Base-by-base conservation (phyloP, 805 yeast genomes). In the Wickerhamiella australiensis region DNA sequence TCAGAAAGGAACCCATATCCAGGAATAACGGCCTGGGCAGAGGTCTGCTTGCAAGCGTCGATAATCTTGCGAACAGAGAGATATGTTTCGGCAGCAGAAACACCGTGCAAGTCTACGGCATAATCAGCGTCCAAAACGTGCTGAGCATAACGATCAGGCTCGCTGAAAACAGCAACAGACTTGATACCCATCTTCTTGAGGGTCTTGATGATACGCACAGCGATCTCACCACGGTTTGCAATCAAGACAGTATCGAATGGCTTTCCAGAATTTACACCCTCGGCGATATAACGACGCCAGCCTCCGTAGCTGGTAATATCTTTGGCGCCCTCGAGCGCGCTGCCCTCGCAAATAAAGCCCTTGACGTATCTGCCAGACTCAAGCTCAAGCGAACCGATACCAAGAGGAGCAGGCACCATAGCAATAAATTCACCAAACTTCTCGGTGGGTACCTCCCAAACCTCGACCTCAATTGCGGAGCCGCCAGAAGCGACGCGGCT, bases 201-300 rank as follows among this genome's bases (percentile, higher is more conserved):
- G 17, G 98, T 88, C 62, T 77, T 82, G 61, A 90, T 86, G 58
- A 92, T 86, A 61, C 98, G 74, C 26, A 88, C 96, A 1, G 98
- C 96, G 60, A 90, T 90, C 68, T 90, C 98, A 64, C 97, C 97
- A 68, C 98, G 78, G 71, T 90, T 90, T 37, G 97, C 97, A 49
- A 90, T 92, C 50, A 90, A 73, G n/a, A 90, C 95, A 9, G 82
- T 75, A 18, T 79, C 72, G 67, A 87, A 86, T 1, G 94, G 92
- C 59, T 76, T 77, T 51, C 67, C 68, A 61, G 68, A 52, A 49
- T 70, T 52, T 13, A 64, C 52, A 42, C 60, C 37, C 54, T 58
- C 51, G 13, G 49, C 27, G 42, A 64, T 46, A 68, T 84, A 85
- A 1, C 72, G 68, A 64, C 80, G 78, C 90, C 96, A 90, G 3